These are phyloP conservation scores for Xylariaceae sp. DNA, from an alignment of 2,329 filamentous ascomycete genomes.

Conservation along the genomic window DNA sequence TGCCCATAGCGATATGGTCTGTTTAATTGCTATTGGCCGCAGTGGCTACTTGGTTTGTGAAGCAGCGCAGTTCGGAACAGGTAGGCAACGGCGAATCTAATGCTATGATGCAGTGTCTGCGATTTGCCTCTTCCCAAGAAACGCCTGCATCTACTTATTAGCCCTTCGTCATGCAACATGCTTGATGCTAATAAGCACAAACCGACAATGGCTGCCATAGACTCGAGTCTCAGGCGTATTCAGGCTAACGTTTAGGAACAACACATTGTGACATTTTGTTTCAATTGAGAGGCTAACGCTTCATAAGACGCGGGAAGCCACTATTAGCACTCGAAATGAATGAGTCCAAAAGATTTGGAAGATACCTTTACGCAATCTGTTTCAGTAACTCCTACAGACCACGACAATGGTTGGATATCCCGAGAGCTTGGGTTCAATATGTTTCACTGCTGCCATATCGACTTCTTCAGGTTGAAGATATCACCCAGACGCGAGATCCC, in stretches of 20 bases:
- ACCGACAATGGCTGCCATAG: background rate
- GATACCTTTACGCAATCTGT: slow-evolving; percentile 6
- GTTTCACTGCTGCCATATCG: background rate
- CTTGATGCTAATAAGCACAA: background rate
- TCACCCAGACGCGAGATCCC: background rate
- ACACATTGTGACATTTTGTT: background rate
- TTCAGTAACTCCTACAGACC: slow-evolving; percentile 5
- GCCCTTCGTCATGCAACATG: background rate
- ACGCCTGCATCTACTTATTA: background rate
- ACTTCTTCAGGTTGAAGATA: background rate
- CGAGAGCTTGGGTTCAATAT: background rate
- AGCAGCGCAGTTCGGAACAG: slow-evolving; percentile 1
- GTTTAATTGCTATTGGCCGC: too few species aligned
- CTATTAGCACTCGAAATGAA: background rate
- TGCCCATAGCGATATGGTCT: background rate
- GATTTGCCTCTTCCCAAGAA: background rate
- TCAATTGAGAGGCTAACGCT: slow-evolving; percentile 5
- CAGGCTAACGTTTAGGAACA: background rate
- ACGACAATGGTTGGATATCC: background rate
- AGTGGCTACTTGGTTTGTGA: slow-evolving; percentile 6
- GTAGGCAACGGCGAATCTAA: background rate
- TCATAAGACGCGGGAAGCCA: background rate
- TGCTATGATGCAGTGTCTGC: background rate
- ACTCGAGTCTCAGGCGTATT: background rate
- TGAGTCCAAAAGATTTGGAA: background rate